phyloP scores from a whole-genome alignment of 495 filamentous ascomycete species.

The Jackrogersella minutella region DNA sequence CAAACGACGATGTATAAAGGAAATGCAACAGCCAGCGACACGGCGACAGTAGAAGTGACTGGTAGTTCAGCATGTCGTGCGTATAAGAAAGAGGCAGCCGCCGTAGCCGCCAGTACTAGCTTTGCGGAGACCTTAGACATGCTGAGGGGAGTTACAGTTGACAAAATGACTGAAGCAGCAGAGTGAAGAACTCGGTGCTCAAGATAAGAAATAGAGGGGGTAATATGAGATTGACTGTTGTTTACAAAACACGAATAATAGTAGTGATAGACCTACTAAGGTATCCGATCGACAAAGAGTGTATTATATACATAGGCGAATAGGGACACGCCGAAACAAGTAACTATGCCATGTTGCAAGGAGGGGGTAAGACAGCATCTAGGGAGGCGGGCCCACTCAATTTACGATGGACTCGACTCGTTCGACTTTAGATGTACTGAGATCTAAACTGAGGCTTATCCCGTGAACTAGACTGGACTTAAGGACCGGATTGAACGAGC shows the following conservation, averaged over 20 bases:
- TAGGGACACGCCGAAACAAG: constrained; percentile 17
- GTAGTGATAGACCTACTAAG: constrained; percentile 5
- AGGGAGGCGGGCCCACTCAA: constrained; percentile 22
- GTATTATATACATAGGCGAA: constrained; percentile 36
- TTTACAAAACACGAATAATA: not conserved
- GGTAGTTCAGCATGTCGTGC: constrained; percentile 36
- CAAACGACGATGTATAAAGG: constrained; percentile 41
- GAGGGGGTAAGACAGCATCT: constrained; percentile 34
- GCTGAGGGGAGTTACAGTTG: not conserved
- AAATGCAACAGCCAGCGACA: constrained; percentile 27
- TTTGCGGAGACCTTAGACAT: constrained; percentile 36
- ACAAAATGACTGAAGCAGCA: not conserved
- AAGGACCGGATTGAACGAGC: not conserved
- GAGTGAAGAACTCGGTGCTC: not conserved
- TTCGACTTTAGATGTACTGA: not conserved
- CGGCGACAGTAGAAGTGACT: constrained; percentile 8
- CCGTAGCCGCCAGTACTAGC: constrained; percentile 34
- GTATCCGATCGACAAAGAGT: constrained; percentile 29
- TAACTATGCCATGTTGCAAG: constrained; percentile 25
- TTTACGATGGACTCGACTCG: constrained; percentile 14
- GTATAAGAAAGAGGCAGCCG: constrained; percentile 35
- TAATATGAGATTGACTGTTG: constrained; percentile 31
- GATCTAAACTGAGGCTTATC: constrained; percentile 12
- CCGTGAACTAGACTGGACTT: constrained; percentile 3
- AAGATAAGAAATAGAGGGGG: constrained; percentile 25